A percentile compares a stretch with the other conserved stretches of the same genome.
These are phyloP conservation scores for Ophiostoma triangulosporum DNA, from an alignment of 2,329 filamentous ascomycete species.

Conservation along the genomic window DNA sequence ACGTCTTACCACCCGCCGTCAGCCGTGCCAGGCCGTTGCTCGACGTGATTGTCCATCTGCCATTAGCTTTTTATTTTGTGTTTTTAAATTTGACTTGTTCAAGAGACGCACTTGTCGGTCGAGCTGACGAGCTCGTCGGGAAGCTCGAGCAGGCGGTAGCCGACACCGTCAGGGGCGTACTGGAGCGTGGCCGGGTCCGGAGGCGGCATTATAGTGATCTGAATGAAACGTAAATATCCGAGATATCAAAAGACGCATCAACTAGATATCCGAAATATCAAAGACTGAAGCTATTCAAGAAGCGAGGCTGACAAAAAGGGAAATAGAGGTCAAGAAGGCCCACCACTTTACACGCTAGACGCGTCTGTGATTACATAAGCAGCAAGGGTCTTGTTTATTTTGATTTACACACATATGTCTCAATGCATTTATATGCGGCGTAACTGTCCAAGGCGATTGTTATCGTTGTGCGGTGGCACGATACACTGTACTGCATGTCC, in stretches of 20 bases:
- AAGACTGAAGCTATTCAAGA: too few species aligned
- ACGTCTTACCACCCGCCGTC: constrained; percentile 36
- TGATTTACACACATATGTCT: too few species aligned
- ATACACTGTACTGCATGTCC: too few species aligned
- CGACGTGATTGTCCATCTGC: constrained; percentile 24
- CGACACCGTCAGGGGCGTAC: constrained; percentile 32
- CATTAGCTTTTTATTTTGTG: neutral
- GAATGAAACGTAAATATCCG: too few species aligned
- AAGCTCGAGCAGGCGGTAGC: constrained; percentile 49
- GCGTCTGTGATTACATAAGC: neutral
- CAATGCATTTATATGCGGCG: too few species aligned
- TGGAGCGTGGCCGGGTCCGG: constrained; percentile 31
- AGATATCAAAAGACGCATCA: too few species aligned
- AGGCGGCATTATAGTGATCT: neutral
- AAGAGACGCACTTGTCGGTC: constrained; percentile 31
- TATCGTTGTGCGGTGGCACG: too few species aligned
- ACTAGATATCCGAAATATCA: too few species aligned
- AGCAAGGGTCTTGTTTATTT: too few species aligned
- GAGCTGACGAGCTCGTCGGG: constrained; percentile 41
- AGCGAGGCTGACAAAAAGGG: neutral
- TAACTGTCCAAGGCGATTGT: too few species aligned
- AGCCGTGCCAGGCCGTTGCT: constrained; percentile 40
- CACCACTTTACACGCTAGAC: neutral
- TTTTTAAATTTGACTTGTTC: too few species aligned
- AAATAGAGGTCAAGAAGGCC: neutral